Percentiles rank a stretch among this genome's conserved stretches.
These are phyloP conservation scores for Hyphopichia khmerensis DNA, from an alignment of 1,139 yeast genomes.

Conservation along the genomic window DNA sequence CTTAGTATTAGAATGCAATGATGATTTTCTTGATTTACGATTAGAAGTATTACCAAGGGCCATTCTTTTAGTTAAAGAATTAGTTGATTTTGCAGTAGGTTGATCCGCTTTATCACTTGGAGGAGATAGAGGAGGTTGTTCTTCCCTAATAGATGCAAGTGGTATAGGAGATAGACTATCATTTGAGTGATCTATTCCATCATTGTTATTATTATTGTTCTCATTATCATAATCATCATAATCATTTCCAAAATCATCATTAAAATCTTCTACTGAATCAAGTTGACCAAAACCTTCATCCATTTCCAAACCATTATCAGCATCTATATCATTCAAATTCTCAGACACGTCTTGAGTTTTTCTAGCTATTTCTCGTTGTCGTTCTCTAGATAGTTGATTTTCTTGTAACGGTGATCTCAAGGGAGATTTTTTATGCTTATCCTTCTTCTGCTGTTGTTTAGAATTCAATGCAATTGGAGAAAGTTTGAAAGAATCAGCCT, in stretches of 20 bases:
- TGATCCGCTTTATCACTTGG: slow-evolving; percentile 2
- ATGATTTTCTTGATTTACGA: slow-evolving; percentile 9
- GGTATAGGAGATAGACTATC: slow-evolving; percentile 16
- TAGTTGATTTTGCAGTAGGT: slow-evolving; percentile 1
- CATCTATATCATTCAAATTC: neutral
- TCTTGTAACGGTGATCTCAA: slow-evolving; percentile 35
- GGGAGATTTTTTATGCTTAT: slow-evolving; percentile 29
- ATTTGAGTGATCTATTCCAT: too few relatives aligned
- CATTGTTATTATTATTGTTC: slow-evolving; percentile 10
- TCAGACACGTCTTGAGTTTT: slow-evolving; percentile 4
- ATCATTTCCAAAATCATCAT: slow-evolving; percentile 4
- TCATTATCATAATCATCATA: slow-evolving; percentile 6
- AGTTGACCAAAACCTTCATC: slow-evolving; percentile 2
- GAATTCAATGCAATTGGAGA: slow-evolving; percentile 28
- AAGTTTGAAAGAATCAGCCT: slow-evolving; percentile 33
- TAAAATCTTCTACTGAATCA: slow-evolving; percentile 8
- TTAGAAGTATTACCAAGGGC: slow-evolving; percentile 33
- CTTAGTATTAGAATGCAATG: slow-evolving; percentile 1
- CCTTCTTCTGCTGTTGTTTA: slow-evolving; percentile 11
- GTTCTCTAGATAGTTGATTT: slow-evolving; percentile 5
- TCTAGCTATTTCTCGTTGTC: slow-evolving; percentile 1
- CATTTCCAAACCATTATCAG: neutral
- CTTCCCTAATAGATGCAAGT: neutral
- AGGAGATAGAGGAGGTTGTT: slow-evolving; percentile 3
- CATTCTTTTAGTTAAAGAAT: slow-evolving; percentile 34